Evolutionary conservation across 2,329 filamentous ascomycete species (phyloP).

Genomic region (Aphanocladium album): DNA sequence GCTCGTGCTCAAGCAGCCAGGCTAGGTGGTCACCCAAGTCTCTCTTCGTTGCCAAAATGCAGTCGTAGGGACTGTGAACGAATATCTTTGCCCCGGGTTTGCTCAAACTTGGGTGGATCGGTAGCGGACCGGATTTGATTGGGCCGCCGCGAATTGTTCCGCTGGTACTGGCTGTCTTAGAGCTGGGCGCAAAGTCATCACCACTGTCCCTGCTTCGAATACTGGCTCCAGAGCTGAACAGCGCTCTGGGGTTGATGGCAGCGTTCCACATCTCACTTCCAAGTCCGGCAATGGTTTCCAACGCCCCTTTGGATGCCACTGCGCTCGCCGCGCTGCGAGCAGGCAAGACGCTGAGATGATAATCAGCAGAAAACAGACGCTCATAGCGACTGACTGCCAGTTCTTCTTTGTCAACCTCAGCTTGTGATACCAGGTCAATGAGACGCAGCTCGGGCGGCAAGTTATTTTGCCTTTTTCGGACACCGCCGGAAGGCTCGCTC

Average conservation of each 20-base stretch:
- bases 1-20: conserved; percentile 78
- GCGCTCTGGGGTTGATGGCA: conserved; percentile 76
- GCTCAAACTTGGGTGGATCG: conserved; percentile 49
- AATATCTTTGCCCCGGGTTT: conserved; percentile 69
- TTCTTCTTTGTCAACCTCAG: conserved; percentile 82
- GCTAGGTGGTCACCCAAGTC: conserved; percentile 78
- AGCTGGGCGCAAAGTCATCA: conserved; percentile 49
- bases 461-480: conserved; percentile 69
- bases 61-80: conserved; percentile 94
- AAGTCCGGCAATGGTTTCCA: conserved; percentile 70
- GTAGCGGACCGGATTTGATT: conserved; percentile 24
- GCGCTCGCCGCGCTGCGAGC: conserved; percentile 63
- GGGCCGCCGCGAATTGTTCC: conserved; percentile 25
- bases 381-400: conserved; percentile 84
- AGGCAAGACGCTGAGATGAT: conserved; percentile 81
- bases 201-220: conserved; percentile 58
- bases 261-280: conserved; percentile 83
- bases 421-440: conserved; percentile 81
- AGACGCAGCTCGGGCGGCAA: conserved; percentile 83
- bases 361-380: conserved; percentile 79
- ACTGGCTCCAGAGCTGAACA: conserved; percentile 85
- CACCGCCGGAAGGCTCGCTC: conserved; percentile 59
- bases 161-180: conserved; percentile 34
- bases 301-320: conserved; percentile 61
- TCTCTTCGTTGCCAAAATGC: conserved; percentile 83